Conservation (phyloP, 1,284 basidiomycete genomes). For the Wallemia mellicola region DNA sequence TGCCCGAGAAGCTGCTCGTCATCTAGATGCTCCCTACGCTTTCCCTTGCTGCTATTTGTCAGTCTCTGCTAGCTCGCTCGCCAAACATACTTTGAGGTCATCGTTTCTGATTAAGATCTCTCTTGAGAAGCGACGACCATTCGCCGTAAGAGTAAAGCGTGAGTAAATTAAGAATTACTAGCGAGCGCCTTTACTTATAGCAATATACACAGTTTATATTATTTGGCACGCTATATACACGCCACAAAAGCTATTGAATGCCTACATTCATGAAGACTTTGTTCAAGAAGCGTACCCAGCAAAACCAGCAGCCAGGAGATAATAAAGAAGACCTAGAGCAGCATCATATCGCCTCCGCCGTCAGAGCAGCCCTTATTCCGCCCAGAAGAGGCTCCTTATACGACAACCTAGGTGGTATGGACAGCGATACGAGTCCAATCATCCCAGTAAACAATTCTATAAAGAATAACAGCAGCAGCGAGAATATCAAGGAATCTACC, state of each 20-base stretch:
- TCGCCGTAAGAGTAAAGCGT: background rate
- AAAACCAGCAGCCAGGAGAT: background rate
- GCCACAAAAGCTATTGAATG: background rate
- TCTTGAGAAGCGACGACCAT: background rate
- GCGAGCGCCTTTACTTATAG: background rate
- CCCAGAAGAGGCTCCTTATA: background rate
- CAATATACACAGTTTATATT: background rate
- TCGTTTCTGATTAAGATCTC: background rate
- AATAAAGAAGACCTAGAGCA: background rate
- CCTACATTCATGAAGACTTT: background rate
- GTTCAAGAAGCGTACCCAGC: background rate
- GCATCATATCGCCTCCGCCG: background rate
- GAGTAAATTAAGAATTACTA: background rate
- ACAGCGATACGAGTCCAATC: background rate
- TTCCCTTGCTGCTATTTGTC: background rate
- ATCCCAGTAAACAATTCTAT: background rate
- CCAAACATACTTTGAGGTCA: background rate
- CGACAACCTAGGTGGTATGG: background rate
- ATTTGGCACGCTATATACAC: background rate
- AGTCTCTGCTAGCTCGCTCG: background rate
- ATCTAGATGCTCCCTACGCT: background rate
- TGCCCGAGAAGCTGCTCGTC: background rate
- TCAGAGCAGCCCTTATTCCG: background rate
- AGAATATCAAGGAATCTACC: background rate
- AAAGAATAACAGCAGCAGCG: background rate